Base-by-base conservation (phyloP, 345 rosid species). In the Gossypium australe region DNA sequence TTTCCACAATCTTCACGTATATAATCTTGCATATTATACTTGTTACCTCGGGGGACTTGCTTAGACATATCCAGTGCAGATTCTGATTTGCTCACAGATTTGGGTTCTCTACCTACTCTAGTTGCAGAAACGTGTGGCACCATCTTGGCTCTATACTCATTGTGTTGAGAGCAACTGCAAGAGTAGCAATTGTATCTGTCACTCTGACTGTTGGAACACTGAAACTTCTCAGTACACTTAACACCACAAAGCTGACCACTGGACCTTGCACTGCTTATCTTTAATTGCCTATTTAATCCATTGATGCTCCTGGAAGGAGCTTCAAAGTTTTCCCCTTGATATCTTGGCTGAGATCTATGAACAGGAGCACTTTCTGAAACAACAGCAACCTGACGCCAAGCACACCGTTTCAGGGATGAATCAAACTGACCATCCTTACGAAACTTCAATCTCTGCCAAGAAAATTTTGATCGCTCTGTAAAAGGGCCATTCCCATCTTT, bases 151-250 rank as follows among this genome's bases (percentile, higher is more conserved):
- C 89, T 84, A 78, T 83, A 89, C 70, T 86, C 91, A 77, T 67
- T 82, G 56, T 67, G 76, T 76, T 86, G 89, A 57, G 83, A 84
- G 79, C 89, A 93, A 82, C 89, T 83, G 77, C 91, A 91, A 60
- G 89, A 80, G 81, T 84, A 86, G 74, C 49, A 81, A 24, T 84
- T 89, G 67, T 83, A 87, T 71, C 94, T 87, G 80, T 90, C 96
- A 77, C 67, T 66, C 76, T 80, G 82, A 79, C 53, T 82, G 72
- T 71, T 82, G 52, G 86, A 74, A 78, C 90, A 77, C 53, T 84
- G 89, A 34, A 82, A 78, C 87, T 89, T 90, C 75, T 89, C 95
- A 49, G 68, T 80, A 60, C 80, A 82, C 85, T 86, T 91, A 58
- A 75, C 72, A 73, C 89, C 80, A 78, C 80, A 70, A 77, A 72